Base-by-base conservation (phyloP, 83 land plant genomes). In the Picea engelmannii region DNA sequence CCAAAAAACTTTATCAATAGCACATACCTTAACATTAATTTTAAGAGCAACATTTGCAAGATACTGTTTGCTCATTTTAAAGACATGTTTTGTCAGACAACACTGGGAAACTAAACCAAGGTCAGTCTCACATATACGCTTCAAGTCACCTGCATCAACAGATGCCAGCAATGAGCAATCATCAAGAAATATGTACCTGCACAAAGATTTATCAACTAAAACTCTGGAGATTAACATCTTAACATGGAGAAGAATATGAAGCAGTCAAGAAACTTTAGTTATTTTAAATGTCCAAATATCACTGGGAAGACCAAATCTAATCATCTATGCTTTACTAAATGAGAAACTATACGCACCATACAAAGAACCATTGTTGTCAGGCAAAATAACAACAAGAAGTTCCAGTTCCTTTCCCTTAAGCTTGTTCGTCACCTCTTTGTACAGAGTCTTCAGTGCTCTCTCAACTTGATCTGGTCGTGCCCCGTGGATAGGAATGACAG, bases 41-140 rank as follows among this genome's bases (percentile, higher is more conserved):
- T 95, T 95, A 64, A 95, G 81, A 13, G 97, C 97, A 23, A 95
- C 98, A 86, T 95, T 94, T 11, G 98, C 98, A 9, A 95, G 79
- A 77, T 95, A 95, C 73, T 95, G 98, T 73, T 90, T 92, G 87
- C 88, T 92, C 92, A 89, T 88, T 83, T 82, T 90, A 78, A 83
- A 91, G 20, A 95, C 96, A 87, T 95, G 95, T 83, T 95, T 95
- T 52, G 92, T 88, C 83, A 94, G 80, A 78, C 98, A 95, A 58
- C 98, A 95, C 67, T 95, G 98, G 5, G 98, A 95, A 11, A 95
- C 95, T 17, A 95, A 73, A 0, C 98, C 98, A 58, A 95, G 90
- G 70, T 92, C 97, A 1, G 98, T 95, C 87, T 95, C 98, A 85
- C 98, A 95, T 68, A 92, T 95, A 25, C 97, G 80, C 79, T 95